Evolutionary conservation across 1,284 basidiomycete species (phyloP), one percentile per base, ranked within the genome.

Genomic region (Pseudozyma sp.): DNA sequence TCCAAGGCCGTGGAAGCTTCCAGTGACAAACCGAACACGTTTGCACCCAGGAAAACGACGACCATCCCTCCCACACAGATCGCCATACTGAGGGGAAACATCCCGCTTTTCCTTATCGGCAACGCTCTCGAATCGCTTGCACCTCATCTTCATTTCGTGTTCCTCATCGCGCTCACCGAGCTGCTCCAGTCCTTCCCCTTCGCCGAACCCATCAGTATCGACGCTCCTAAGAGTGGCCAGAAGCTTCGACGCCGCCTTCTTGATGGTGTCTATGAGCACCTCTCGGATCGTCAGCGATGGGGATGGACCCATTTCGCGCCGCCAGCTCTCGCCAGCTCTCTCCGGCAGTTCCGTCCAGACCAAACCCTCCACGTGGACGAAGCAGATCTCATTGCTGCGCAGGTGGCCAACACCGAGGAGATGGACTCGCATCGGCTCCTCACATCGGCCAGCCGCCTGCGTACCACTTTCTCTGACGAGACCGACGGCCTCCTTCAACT

Each of bases 171-270:
- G 9, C 63, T 81, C 11, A 48, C 75, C 31, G 62, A 75, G 51
- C 54, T 81, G 30, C 47, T 81, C 16, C 62, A 70, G 29, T 59
- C 61, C 1, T 81, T 81, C 51, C 80, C 80, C 10, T 77, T 81
- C 19, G 68, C 68, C 29, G 80, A 81, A 44, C 49, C 66, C 9
- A 43, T 66, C 45, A 62, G 64, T 31, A 40, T 63, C 31, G 54
- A 58, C 19, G 66, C 66, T 2, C 59, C 48, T 29, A 57, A 58
- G 50, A 69, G 59, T 39, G 78, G 78, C 17, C 62, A 79, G 33
- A 47, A 46, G 29, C 59, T 80, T 17, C 71, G 77, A 29, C 52
- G 24, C n/a, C 62, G 75, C 5, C 72, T 80, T 2, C 48, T 77
- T 31, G 57, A 68, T 13, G 54, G 65, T 24, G 76, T 79, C 48